Evolutionary conservation across 441 rosid genomes (phyloP).

Genomic region (Kokia cookei): DNA sequence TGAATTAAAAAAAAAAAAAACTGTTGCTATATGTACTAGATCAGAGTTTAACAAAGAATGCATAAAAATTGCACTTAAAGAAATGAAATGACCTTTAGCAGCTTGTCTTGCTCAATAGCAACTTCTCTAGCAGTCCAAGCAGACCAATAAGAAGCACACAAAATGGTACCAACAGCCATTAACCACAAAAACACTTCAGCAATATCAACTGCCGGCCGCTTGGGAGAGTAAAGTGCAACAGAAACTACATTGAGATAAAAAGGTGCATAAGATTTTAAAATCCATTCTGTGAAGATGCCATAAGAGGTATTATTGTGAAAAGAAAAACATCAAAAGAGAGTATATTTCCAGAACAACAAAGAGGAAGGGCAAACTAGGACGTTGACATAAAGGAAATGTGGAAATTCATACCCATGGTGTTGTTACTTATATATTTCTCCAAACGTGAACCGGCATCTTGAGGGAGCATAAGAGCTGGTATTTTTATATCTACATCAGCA

Average conservation of each 20-base stretch:
- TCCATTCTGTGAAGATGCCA: neutral
- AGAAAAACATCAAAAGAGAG: neutral
- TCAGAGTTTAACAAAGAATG: neutral
- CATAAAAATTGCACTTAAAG: constrained; percentile 1
- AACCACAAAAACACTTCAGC: constrained; percentile 59
- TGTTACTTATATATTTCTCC: constrained; percentile 22
- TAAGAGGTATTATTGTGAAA: neutral
- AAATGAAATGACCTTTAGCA: constrained; percentile 33
- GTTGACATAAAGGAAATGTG: neutral
- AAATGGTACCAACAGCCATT: constrained; percentile 51
- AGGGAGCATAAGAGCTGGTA: constrained; percentile 50
- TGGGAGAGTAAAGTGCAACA: constrained; percentile 45
- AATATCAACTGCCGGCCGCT: constrained; percentile 41
- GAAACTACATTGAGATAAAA: constrained; percentile 26
- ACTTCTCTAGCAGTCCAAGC: constrained; percentile 54
- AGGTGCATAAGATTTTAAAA: neutral
- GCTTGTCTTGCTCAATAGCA: constrained; percentile 46
- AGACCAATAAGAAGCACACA: constrained; percentile 51
- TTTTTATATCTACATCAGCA: constrained; percentile 31
- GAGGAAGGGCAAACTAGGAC: neutral
- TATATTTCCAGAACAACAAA: constrained; percentile 9
- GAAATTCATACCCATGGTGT: constrained; percentile 22
- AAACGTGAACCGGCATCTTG: constrained; percentile 45
- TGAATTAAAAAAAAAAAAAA: neutral
- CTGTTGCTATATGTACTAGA: neutral